Base-by-base conservation (phyloP, 768 basidiomycete species). In the Amanita polypyramis region DNA sequence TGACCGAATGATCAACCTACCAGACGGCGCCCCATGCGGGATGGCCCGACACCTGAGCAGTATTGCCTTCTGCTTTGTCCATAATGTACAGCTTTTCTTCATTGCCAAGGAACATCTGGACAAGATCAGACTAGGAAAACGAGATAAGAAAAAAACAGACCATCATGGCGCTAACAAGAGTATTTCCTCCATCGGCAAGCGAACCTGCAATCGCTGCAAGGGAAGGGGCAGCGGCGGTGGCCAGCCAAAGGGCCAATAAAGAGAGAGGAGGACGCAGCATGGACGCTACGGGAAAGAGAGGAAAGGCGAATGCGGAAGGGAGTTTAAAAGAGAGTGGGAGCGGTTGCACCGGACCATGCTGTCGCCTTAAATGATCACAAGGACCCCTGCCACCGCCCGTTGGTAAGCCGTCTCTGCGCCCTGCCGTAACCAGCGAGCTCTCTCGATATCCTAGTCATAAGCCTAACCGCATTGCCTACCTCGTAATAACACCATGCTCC, bases 21-120 rank as follows among this genome's bases (percentile, higher is more conserved):
- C 49, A 50, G 25, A 50, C 49, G 14, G 79, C 55, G 20, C 74
- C 82, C 73, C 77, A 80, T 0, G 79, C 78, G 0, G 82, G 67
- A 58, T 82, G 82, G 2, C 73, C 74, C 41, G 71, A 67, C 49
- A 85, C 73, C 49, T 65, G 58, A 1, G 70, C 68, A 1, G 69
- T 65, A 56, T 87, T 87, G n/a, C 74, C 76, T 59, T 87, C 83
- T 0, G 76, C 73, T 69, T 90, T 90, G 68, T 90, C 86, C 8
- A 88, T 65, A 33, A 88, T 82, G 65, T 87, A 89, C 36, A 89
- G 76, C 57, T 78, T 82, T 45, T 83, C 66, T 8, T 69, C 64
- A 49, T 77, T 81, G 23, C 80, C 84, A 43, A 86, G 65, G 61
- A 86, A 83, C 73, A 80, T 74, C 80, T 80, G 58, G 27, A 19